Base-by-base conservation (phyloP, 768 basidiomycete species). In the Suillus plorans region DNA sequence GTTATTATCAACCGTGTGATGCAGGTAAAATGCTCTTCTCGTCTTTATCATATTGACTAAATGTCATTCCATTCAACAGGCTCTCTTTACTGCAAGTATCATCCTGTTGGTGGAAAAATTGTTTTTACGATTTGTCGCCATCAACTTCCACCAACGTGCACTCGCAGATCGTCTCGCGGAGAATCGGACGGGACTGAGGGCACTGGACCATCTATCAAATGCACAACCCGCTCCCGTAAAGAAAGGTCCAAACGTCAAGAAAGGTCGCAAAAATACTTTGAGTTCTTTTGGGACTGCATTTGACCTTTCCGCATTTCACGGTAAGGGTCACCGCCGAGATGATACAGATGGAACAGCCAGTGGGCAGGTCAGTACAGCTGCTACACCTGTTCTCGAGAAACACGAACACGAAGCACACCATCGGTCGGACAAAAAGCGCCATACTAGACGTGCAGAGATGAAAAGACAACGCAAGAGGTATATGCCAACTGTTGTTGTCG, bases 61-160 rank as follows among this genome's bases (percentile, higher is more conserved):
- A 67, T 64, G 25, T 36, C 7, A 60, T 41, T 59, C 18, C 10
- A 59, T 50, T 10, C 28, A 69, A 64, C 70, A 84, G 79, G 82
- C 80, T 41, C 69, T 85, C 47, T 86, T 86, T 67, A 72, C 82
- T 13, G 73, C 79, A 0, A 70, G 74, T 0, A 61, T 84, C 39
- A 76, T 86, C 55, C 70, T 86, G 1, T 78, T 86, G 14, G 80
- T 73, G 36, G 85, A 86, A 71, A 86, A 85, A 72, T 73, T 90
- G 44, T 86, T 89, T 73, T 74, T 94, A 39, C 89, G 87, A 69
- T 87, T 88, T 65, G 86, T 92, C 53, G 91, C 92, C 36, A 92
- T 92, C 77, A 90, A 86, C 68, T 94, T 93, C 72, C 91, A 93
- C 72, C 82, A 86, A 67, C 89, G 85, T 63, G 90, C 91, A 2